phyloP scores from a whole-genome alignment of 73 alveolate species.

The Blepharisma stoltei region DNA sequence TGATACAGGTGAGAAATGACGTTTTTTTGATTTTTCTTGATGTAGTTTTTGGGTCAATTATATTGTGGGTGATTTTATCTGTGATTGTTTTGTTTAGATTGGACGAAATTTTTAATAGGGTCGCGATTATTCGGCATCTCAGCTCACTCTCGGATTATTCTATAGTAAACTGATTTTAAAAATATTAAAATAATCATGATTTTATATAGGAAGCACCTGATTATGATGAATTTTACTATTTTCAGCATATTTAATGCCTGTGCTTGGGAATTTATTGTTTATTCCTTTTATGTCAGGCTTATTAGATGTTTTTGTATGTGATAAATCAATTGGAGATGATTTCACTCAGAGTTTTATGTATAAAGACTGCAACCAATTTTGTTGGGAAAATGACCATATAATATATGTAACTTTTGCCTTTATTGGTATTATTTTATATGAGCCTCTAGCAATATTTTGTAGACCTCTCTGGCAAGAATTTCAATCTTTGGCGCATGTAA shows the following conservation, averaged over 20 bases:
- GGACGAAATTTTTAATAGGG: too few relatives aligned
- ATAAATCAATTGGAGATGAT: slow-evolving; percentile 17
- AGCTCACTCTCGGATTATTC: too few relatives aligned
- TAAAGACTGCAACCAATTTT: slow-evolving; percentile 2
- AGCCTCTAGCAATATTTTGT: slow-evolving; percentile 16
- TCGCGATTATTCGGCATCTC: too few relatives aligned
- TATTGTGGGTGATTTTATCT: too few relatives aligned
- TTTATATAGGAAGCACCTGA: too few relatives aligned
- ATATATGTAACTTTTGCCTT: not conserved
- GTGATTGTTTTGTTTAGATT: too few relatives aligned
- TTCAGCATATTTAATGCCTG: not conserved
- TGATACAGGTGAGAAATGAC: too few relatives aligned
- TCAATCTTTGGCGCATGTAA: not conserved
- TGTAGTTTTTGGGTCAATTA: too few relatives aligned
- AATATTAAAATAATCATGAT: too few relatives aligned
- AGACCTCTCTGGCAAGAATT: slow-evolving; percentile 31
- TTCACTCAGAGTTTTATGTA: not conserved
- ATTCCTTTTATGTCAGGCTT: slow-evolving; percentile 10
- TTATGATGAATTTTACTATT: not conserved
- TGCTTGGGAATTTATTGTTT: slow-evolving; percentile 18
- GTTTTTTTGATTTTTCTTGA: too few relatives aligned
- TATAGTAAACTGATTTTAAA: too few relatives aligned
- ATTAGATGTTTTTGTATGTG: slow-evolving; percentile 26
- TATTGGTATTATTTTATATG: slow-evolving; percentile 12
- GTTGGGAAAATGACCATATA: slow-evolving; percentile 23